A percentile compares a stretch with the other conserved stretches of the same genome.
Conservation (phyloP, 495 filamentous ascomycete species). For the Platismatia glauca region DNA sequence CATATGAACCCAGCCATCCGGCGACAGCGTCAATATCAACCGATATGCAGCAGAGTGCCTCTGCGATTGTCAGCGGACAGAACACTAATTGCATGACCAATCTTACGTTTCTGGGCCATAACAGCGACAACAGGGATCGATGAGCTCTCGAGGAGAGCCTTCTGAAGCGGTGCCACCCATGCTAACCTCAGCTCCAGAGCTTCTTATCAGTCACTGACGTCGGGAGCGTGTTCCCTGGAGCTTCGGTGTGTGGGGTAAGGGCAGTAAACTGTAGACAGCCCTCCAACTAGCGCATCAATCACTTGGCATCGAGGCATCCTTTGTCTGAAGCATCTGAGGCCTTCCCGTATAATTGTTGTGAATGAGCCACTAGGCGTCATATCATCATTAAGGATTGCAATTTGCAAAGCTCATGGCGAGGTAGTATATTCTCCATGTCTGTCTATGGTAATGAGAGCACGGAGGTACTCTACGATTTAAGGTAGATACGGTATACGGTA, state of each 20-base stretch:
- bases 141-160: neutral
- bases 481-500: no score
- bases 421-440: no score
- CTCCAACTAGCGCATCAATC: neutral
- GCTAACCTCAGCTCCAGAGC: neutral
- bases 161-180: neutral
- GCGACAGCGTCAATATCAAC: constrained; percentile 54
- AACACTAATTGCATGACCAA: neutral
- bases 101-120: constrained; percentile 14
- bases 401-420: neutral
- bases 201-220: constrained; percentile 14
- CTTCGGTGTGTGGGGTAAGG: constrained; percentile 7
- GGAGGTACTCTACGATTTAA: no score
- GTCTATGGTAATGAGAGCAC: no score
- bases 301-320: neutral
- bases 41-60: constrained; percentile 35
- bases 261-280: constrained; percentile 1
- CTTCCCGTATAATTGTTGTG: neutral
- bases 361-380: no score
- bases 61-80: constrained; percentile 18
- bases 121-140: neutral
- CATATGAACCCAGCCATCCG: constrained; percentile 64
- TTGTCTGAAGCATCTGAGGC: neutral
- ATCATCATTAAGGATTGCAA: no score
- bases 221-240: neutral